phyloP scores from a whole-genome alignment of 78 protist species.

The Dictyostelium firmibasis region DNA sequence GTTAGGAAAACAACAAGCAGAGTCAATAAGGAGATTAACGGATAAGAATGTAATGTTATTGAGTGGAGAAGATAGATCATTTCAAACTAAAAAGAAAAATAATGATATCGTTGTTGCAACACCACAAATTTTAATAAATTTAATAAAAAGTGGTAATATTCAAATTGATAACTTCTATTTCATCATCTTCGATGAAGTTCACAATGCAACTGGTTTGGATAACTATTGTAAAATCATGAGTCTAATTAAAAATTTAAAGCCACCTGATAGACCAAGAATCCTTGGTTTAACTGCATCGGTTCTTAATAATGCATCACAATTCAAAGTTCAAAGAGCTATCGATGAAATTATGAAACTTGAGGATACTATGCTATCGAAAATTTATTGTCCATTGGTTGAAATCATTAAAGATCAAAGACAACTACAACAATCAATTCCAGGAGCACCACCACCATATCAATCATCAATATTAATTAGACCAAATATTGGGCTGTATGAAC shows the following conservation, averaged over 20 bases:
- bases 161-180: background rate
- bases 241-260: background rate
- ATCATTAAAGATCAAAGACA: background rate
- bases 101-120: conserved; percentile 49
- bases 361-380: background rate
- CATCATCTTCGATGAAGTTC: conserved; percentile 77
- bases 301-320: background rate
- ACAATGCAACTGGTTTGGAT: conserved; percentile 66
- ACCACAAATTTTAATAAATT: background rate
- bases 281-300: conserved; percentile 15
- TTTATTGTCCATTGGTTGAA: background rate
- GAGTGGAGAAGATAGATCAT: background rate
- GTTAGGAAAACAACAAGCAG: conserved; percentile 63
- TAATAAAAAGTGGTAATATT: background rate
- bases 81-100: background rate
- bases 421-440: background rate
- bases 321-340: background rate
- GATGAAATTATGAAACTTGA: background rate
- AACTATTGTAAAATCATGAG: conserved; percentile 6
- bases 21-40: background rate
- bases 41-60: background rate
- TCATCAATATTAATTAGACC: background rate
- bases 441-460: background rate
- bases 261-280: background rate
- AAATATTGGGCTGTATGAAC: background rate